Evolutionary conservation across 2,329 filamentous ascomycete species (phyloP).

Genomic region (Emergomyces orientalis): DNA sequence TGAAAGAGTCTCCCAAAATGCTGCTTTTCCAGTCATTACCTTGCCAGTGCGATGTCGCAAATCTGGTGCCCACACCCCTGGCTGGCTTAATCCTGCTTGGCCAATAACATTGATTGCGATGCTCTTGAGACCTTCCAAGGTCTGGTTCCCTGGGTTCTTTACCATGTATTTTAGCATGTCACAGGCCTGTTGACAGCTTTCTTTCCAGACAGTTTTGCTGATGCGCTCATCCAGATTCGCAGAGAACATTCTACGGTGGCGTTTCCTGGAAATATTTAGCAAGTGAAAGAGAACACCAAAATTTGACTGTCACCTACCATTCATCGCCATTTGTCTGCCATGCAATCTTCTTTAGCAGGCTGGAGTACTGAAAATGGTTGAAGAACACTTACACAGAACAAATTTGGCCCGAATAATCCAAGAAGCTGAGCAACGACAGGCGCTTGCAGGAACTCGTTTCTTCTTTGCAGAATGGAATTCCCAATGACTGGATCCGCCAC

Average conservation of each 20-base stretch:
- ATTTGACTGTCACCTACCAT: conserved; percentile 17
- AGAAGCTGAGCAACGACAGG: conserved; percentile 23
- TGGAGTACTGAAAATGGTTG: neutral
- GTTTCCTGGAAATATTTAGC: conserved; percentile 18
- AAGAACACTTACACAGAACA: conserved; percentile 23
- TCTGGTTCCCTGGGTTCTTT: conserved; percentile 19
- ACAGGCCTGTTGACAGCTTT: conserved; percentile 24
- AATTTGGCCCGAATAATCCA: conserved; percentile 28
- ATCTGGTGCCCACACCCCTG: conserved; percentile 23
- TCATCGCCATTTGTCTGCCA: conserved; percentile 22
- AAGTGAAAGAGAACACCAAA: neutral
- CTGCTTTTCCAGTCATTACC: conserved; percentile 12
- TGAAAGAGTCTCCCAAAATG: conserved; percentile 29
- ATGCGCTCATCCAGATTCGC: conserved; percentile 31
- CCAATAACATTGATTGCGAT: conserved; percentile 35
- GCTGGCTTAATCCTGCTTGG: conserved; percentile 27
- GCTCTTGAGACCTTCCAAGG: conserved; percentile 23
- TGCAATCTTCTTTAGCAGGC: conserved; percentile 1
- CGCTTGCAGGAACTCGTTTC: conserved; percentile 29
- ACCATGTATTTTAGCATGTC: conserved; percentile 25
- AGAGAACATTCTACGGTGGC: conserved; percentile 30
- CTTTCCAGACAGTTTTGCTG: conserved; percentile 28
- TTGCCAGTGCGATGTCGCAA: conserved; percentile 15
- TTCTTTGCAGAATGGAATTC: conserved; percentile 24
- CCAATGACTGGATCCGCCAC: conserved; percentile 27